Percentiles rank a stretch among this genome's conserved stretches.
Evolutionary conservation across 768 basidiomycete species (phyloP).

Genomic region (Boletellus ananiceps): DNA sequence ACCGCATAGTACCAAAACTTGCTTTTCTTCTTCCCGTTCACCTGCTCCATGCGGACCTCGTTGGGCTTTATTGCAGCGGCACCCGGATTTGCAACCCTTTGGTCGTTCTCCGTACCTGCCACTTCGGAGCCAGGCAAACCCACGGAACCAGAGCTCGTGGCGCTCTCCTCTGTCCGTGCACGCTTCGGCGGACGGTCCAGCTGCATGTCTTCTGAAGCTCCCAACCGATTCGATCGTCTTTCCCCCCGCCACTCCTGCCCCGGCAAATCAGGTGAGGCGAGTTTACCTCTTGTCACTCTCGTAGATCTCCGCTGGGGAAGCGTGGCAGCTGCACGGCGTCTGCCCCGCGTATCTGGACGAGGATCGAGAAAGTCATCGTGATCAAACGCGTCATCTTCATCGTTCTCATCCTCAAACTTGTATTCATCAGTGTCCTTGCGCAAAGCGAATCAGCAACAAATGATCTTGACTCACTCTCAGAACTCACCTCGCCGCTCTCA

Average conservation of each 20-base stretch:
- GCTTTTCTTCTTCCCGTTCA: constrained; percentile 78
- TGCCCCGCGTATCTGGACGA: constrained; percentile 41
- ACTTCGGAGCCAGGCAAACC: constrained; percentile 26
- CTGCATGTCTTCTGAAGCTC: constrained; percentile 47
- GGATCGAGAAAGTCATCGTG: constrained; percentile 39
- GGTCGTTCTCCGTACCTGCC: constrained; percentile 29
- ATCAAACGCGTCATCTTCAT: constrained; percentile 53
- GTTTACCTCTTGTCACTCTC: constrained; percentile 48
- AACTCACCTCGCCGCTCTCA: constrained; percentile 54
- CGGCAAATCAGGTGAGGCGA: constrained; percentile 45
- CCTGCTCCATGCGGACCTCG: constrained; percentile 70
- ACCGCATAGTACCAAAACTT: constrained; percentile 90
- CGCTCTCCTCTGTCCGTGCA: constrained; percentile 74
- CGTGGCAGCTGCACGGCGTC: constrained; percentile 34
- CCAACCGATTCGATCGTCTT: constrained; percentile 65
- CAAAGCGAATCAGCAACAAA: constrained; percentile 20
- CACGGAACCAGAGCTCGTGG: constrained; percentile 45
- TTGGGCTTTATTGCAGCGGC: constrained; percentile 66
- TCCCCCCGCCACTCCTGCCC: constrained; percentile 68
- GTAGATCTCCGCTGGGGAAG: constrained; percentile 50
- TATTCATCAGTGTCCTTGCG: constrained; percentile 59
- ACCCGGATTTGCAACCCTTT: constrained; percentile 50
- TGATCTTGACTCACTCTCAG: constrained; percentile 12
- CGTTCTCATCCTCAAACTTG: constrained; percentile 57
- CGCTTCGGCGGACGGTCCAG: constrained; percentile 59